phyloP scores from a whole-genome alignment of 257 asterid genomes.

The Nicotiana noctiflora region DNA sequence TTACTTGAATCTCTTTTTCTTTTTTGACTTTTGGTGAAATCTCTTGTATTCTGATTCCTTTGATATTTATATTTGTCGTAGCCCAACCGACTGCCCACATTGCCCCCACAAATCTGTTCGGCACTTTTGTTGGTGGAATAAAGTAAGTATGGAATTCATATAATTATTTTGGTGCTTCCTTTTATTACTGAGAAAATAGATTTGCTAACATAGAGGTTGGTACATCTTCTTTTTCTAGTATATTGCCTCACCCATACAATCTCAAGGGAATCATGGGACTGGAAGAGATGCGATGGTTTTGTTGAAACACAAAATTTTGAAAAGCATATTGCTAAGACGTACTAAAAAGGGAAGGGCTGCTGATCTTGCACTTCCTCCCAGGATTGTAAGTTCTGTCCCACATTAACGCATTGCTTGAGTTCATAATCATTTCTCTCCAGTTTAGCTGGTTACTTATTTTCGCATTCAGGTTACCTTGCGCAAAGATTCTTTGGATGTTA shows the following conservation, averaged over 20 bases:
- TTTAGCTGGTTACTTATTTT: constrained; percentile 5
- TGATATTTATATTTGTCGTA: constrained; percentile 24
- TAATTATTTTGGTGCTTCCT: background rate
- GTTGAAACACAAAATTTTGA: constrained; percentile 71
- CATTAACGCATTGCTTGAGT: background rate
- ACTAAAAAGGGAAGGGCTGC: constrained; percentile 98
- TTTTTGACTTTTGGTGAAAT: constrained; percentile 2
- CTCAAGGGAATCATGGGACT: constrained; percentile 35
- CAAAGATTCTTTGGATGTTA: constrained; percentile 71
- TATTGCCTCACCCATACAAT: constrained; percentile 74
- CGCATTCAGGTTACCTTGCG: constrained; percentile 60
- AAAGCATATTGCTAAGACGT: constrained; percentile 74
- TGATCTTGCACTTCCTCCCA: constrained; percentile 92
- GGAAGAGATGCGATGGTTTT: constrained; percentile 80
- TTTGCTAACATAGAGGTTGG: constrained; percentile 7
- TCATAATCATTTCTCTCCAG: background rate
- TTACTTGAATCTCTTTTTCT: background rate
- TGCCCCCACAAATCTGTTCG: constrained; percentile 77
- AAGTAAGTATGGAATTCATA: constrained; percentile 41
- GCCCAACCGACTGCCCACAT: constrained; percentile 57
- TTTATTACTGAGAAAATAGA: background rate
- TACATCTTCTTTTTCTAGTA: constrained; percentile 37
- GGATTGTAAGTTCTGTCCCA: constrained; percentile 51
- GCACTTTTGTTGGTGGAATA: constrained; percentile 99
- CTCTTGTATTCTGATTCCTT: constrained; percentile 11